A percentile compares a stretch with the other conserved stretches of the same genome.
These are phyloP conservation scores for Capronia coronata DNA, from an alignment of 2,329 filamentous ascomycete species.

Conservation along the genomic window DNA sequence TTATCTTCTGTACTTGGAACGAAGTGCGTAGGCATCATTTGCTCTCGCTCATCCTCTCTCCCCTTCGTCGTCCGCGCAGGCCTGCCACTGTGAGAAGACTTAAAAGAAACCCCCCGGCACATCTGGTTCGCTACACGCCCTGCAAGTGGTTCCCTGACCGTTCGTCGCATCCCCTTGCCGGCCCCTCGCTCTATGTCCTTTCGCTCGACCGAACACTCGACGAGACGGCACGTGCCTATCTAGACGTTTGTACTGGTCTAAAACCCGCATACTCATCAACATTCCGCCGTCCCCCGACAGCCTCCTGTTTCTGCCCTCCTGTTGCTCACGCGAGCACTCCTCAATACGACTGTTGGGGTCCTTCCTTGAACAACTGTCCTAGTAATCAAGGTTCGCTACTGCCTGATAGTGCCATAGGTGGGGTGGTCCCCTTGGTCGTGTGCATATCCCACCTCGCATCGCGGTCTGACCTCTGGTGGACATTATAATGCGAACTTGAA, in stretches of 20 bases:
- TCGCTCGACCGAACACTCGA: slow-evolving; percentile 17
- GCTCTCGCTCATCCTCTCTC: not conserved
- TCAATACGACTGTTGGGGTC: slow-evolving; percentile 12
- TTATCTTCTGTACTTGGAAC: too few species aligned
- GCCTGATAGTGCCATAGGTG: slow-evolving; percentile 13
- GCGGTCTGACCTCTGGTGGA: slow-evolving; percentile 8
- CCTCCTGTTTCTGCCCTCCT: too few species aligned
- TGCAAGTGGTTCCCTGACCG: slow-evolving; percentile 15
- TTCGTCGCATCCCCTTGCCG: slow-evolving; percentile 3
- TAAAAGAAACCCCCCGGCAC: slow-evolving; percentile 6
- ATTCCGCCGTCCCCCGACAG: slow-evolving; percentile 1
- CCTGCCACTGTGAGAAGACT: too few species aligned
- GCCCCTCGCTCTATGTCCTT: not conserved
- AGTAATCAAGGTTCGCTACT: slow-evolving; percentile 5
- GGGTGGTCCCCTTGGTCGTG: slow-evolving; percentile 8
- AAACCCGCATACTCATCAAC: slow-evolving; percentile 1
- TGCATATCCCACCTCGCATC: slow-evolving; percentile 21
- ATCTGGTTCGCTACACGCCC: slow-evolving; percentile 13
- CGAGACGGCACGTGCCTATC: slow-evolving; percentile 19
- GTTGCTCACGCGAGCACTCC: slow-evolving; percentile 25
- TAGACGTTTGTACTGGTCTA: slow-evolving; percentile 26
- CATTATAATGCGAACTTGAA: slow-evolving; percentile 10
- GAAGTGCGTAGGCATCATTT: too few species aligned
- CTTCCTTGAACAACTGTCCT: not conserved
- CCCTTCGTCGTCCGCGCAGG: too few species aligned